phyloP scores from a whole-genome alignment of 164 flowering plant genomes.

The Euptelea pleiosperma region DNA sequence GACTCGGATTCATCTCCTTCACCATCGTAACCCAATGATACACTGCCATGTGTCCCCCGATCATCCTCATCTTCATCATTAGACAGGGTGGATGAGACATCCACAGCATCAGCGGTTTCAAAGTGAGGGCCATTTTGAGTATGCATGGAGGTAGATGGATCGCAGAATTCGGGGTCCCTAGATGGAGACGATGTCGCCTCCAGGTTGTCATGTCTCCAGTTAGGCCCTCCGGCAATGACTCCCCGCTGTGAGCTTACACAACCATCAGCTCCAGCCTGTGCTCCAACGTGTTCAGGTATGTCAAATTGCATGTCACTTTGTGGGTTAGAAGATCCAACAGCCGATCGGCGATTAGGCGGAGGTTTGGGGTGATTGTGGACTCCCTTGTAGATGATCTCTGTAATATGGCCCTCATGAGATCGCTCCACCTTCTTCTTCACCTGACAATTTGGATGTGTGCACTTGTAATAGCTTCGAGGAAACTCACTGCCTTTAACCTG shows the following conservation, averaged over 20 bases:
- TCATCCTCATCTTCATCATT: constrained; percentile 77
- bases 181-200: constrained; percentile 53
- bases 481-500: constrained; percentile 85
- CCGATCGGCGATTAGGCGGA: constrained; percentile 52
- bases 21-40: constrained; percentile 55
- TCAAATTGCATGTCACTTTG: constrained; percentile 38
- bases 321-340: constrained; percentile 42
- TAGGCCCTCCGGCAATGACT: constrained; percentile 24
- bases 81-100: constrained; percentile 63
- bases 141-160: constrained; percentile 34
- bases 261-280: constrained; percentile 31
- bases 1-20: constrained; percentile 85
- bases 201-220: constrained; percentile 48
- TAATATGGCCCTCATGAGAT: constrained; percentile 74
- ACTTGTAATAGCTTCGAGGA: no score
- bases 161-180: constrained; percentile 36
- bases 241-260: constrained; percentile 42
- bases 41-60: constrained; percentile 61
- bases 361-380: constrained; percentile 80
- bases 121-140: constrained; percentile 36
- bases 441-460: constrained; percentile 67
- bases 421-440: constrained; percentile 86
- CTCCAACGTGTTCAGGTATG: constrained; percentile 32
- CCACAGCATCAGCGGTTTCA: constrained; percentile 57
- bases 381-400: constrained; percentile 82